phyloP scores from a whole-genome alignment of 2,329 filamentous ascomycete species.

The Penicillium crustosum region DNA sequence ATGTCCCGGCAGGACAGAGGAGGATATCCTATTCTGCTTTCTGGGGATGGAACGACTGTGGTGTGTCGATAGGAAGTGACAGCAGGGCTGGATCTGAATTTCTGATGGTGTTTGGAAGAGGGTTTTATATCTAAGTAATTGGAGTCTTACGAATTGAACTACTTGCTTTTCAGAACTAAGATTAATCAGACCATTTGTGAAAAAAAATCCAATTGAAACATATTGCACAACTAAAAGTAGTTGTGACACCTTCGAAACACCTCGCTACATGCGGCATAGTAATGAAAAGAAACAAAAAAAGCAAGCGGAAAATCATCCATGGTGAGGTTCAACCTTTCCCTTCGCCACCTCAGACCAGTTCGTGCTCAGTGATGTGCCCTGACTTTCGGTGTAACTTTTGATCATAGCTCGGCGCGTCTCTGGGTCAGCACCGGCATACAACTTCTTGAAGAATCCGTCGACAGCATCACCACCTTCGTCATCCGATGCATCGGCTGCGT shows the following conservation, averaged over 20 bases:
- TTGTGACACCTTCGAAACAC: neutral
- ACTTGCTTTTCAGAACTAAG: neutral
- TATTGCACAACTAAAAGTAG: neutral
- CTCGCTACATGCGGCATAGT: slow-evolving; percentile 13
- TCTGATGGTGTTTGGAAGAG: neutral
- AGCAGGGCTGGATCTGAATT: neutral
- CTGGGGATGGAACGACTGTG: neutral
- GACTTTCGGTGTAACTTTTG: slow-evolving; percentile 94
- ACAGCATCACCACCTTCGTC: slow-evolving; percentile 61
- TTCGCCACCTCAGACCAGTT: slow-evolving; percentile 82
- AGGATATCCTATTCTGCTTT: neutral
- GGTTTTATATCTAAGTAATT: neutral
- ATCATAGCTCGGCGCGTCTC: slow-evolving; percentile 93
- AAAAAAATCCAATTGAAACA: neutral
- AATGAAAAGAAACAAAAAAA: slow-evolving; percentile 3
- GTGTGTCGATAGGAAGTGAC: neutral
- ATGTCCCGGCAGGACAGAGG: neutral
- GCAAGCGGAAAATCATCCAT: slow-evolving; percentile 20
- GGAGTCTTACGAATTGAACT: neutral
- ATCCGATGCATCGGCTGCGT: slow-evolving; percentile 27
- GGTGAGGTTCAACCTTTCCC: slow-evolving; percentile 61
- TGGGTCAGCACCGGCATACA: slow-evolving; percentile 73
- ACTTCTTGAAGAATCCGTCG: slow-evolving; percentile 83
- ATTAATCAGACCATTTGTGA: neutral
- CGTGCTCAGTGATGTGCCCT: slow-evolving; percentile 87